phyloP scores from a whole-genome alignment of 768 basidiomycete species.

The Pleurotus salmoneostramineus region DNA sequence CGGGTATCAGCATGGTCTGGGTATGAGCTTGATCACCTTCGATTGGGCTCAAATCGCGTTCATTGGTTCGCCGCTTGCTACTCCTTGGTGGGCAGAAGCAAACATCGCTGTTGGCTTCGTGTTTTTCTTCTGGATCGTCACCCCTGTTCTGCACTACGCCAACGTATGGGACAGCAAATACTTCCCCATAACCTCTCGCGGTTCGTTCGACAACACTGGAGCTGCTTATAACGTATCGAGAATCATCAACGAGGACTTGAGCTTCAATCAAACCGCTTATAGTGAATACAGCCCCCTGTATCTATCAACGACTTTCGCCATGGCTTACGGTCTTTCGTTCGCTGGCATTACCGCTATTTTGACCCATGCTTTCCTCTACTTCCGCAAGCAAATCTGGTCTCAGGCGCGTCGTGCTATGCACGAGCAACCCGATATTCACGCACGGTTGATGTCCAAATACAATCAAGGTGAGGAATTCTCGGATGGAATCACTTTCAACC shows the following conservation, averaged over 20 bases:
- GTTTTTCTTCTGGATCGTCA: constrained; percentile 67
- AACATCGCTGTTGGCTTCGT: constrained; percentile 61
- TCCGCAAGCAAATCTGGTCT: constrained; percentile 73
- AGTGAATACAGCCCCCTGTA: constrained; percentile 56
- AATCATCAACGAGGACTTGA: constrained; percentile 49
- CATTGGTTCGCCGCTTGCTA: constrained; percentile 55
- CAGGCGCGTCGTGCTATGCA: constrained; percentile 69
- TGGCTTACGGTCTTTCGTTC: constrained; percentile 60
- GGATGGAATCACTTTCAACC: background rate
- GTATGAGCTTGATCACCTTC: constrained; percentile 43
- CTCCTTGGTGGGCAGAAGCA: constrained; percentile 68
- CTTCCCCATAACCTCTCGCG: constrained; percentile 61
- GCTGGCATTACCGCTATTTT: constrained; percentile 41
- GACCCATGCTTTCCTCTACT: constrained; percentile 67
- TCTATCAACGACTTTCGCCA: constrained; percentile 70
- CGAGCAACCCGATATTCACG: constrained; percentile 83
- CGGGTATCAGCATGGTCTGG: constrained; percentile 46
- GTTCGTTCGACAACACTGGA: constrained; percentile 65
- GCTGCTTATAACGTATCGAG: constrained; percentile 48
- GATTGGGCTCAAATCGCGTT: constrained; percentile 63
- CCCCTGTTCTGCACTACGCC: constrained; percentile 49
- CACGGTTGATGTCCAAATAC: constrained; percentile 69
- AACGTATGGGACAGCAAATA: constrained; percentile 57
- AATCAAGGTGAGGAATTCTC: constrained; percentile 30
- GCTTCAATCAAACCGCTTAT: constrained; percentile 54